Evolutionary conservation across 2,329 filamentous ascomycete species (phyloP).

Genomic region (Corynespora cassiicola): DNA sequence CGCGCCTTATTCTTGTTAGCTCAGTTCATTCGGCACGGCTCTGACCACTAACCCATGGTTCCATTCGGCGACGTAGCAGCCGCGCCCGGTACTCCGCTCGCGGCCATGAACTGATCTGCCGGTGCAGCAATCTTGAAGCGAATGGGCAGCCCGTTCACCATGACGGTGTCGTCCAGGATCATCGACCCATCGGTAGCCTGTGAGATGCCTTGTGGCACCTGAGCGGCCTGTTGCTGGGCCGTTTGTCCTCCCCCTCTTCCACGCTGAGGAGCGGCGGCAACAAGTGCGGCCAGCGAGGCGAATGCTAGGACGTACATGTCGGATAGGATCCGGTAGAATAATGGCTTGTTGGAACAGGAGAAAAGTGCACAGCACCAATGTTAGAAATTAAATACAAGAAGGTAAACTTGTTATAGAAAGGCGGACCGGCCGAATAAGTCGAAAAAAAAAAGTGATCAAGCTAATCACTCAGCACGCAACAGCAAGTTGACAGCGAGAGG

Average conservation of each 20-base stretch:
- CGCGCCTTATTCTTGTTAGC: too few species aligned
- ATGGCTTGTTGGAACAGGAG: too few species aligned
- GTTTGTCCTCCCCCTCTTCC: slow-evolving; percentile 25
- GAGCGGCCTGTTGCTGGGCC: slow-evolving; percentile 41
- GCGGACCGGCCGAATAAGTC: slow-evolving; percentile 34
- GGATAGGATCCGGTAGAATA: slow-evolving; percentile 1
- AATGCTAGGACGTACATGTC: slow-evolving; percentile 27
- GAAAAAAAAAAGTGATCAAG: slow-evolving; percentile 7
- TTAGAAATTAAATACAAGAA: slow-evolving; percentile 24
- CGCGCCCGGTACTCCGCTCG: slow-evolving; percentile 58
- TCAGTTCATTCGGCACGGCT: too few species aligned
- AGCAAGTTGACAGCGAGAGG: slow-evolving; percentile 10
- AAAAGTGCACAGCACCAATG: slow-evolving; percentile 19
- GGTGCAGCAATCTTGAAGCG: slow-evolving; percentile 64
- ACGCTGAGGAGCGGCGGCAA: slow-evolving; percentile 30
- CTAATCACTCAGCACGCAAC: slow-evolving; percentile 6
- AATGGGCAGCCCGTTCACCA: slow-evolving; percentile 62
- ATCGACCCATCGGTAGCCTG: slow-evolving; percentile 61
- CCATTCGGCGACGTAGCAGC: slow-evolving; percentile 40
- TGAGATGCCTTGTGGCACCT: slow-evolving; percentile 43
- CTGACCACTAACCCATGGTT: slow-evolving; percentile 35
- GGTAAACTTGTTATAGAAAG: slow-evolving; percentile 10
- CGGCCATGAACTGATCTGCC: slow-evolving; percentile 59
- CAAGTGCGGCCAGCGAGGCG: slow-evolving; percentile 26
- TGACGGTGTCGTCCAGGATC: slow-evolving; percentile 62